These are phyloP conservation scores for Myxozyma geophila DNA, from an alignment of 805 yeast genomes.

Conservation along the genomic window DNA sequence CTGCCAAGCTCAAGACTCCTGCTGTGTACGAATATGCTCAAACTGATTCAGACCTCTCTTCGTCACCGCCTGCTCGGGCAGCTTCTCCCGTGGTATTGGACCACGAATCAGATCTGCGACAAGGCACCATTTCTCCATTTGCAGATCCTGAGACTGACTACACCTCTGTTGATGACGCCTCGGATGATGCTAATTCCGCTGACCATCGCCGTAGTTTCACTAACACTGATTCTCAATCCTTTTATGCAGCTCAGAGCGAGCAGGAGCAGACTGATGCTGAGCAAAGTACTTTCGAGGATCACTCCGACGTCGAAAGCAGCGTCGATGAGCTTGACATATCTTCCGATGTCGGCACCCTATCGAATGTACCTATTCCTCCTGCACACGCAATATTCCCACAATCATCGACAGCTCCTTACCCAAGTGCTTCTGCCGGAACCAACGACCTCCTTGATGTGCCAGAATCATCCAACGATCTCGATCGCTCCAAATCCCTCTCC, in stretches of 20 bases:
- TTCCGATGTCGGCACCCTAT: not conserved
- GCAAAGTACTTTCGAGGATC: not conserved
- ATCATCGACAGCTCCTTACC: not conserved
- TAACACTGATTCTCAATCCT: conserved; percentile 1
- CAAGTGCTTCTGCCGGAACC: too few species aligned
- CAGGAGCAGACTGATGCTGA: not conserved
- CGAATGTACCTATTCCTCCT: conserved; percentile 5
- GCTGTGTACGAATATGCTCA: not conserved
- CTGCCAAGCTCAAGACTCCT: not conserved
- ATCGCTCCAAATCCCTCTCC: conserved; percentile 19
- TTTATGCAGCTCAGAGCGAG: conserved; percentile 7
- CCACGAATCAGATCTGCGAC: not conserved
- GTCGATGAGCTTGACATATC: not conserved
- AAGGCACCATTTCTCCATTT: not conserved
- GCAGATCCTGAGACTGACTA: conserved; percentile 1
- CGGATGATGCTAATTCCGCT: not conserved
- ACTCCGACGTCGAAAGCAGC: not conserved
- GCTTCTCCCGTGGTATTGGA: not conserved
- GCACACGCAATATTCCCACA: not conserved
- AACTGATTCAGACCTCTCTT: conserved; percentile 18
- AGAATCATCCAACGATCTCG: conserved; percentile 5
- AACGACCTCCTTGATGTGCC: not conserved
- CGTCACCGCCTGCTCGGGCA: conserved; percentile 13
- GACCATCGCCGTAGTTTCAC: conserved; percentile 1
- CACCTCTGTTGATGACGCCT: not conserved